Base-by-base conservation (phyloP, 306 rosid species). In the Datisca glomerata region DNA sequence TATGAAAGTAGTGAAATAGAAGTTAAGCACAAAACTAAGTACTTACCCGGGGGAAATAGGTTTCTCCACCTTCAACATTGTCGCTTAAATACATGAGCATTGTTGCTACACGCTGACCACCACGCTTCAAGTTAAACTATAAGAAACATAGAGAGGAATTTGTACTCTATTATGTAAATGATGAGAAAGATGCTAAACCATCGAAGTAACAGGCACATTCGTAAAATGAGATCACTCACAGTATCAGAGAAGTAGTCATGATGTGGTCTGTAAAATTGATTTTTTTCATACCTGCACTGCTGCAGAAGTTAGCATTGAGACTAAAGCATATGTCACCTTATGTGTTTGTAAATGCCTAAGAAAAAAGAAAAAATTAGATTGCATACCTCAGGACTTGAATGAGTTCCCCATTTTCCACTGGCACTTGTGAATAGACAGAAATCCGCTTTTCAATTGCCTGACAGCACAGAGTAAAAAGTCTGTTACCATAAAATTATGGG, bases 101-200 rank as follows among this genome's bases (percentile, higher is more conserved):
- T 21, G 98, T 89, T 34, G 98, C 98, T 63, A 89, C 16, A 51
- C 98, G 82, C 84, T 89, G 98, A 55, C 98, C 98, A 35, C 98
- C 98, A 31, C 84, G 93, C 78, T 84, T 89, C 86, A 89, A 65
- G 80, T 89, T 89, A 67, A 65, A 89, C 98, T 89, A 74, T 28
- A 56, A 3, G 39, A 39, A 59, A 41, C 18, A 43, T 24, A 42
- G 49, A 43, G 8, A 17, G 2, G 36, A 47, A 8, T n/a, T 17
- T 19, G 45, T 32, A 41, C 41, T 49, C 21, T 49, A 43, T 32
- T 36, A 18, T 60, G 62, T 43, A 15, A 17, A 33, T 10, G 37
- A 33, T 32, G 46, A 13, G 1, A 12, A 37, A 37, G 19, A 37
- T 37, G 13, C n/a, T 31, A 2, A 31, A 11, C n/a, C n/a, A 31